Conservation (phyloP, 441 rosid species). For the Oxalis stricta region DNA sequence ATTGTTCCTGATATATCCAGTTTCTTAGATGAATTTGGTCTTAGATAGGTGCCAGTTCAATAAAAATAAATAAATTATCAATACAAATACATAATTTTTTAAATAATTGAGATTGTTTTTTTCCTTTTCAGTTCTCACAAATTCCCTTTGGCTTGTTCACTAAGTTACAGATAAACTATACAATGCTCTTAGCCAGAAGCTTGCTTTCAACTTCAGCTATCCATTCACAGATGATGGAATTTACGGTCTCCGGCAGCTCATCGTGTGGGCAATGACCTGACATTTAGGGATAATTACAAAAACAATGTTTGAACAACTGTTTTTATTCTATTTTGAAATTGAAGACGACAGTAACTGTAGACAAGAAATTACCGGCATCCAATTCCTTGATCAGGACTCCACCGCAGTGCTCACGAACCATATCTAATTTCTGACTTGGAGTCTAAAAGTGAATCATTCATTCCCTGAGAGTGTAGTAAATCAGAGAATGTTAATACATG, state of each 20-base stretch:
- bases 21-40: constrained; percentile 41
- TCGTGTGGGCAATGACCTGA: constrained; percentile 94
- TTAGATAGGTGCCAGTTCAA: no score
- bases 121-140: no score
- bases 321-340: neutral
- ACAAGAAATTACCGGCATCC: constrained; percentile 45
- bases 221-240: constrained; percentile 50
- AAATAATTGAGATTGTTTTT: no score
- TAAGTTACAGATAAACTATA: constrained; percentile 1
- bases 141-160: no score
- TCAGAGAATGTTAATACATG: neutral
- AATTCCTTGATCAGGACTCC: constrained; percentile 38
- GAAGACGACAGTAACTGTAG: neutral
- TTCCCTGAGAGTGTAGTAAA: constrained; percentile 34
- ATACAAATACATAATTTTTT: no score
- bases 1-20: constrained; percentile 53
- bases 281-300: constrained; percentile 1
- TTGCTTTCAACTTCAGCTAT: constrained; percentile 22
- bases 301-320: neutral
- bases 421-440: constrained; percentile 47
- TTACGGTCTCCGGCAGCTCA: constrained; percentile 63
- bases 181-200: constrained; percentile 9
- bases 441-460: constrained; percentile 69
- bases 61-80: no score
- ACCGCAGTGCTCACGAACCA: constrained; percentile 42